These are phyloP conservation scores for Ulota crispa DNA, from an alignment of 225 moss, liverwort and hornwort genomes.

Conservation along the genomic window DNA sequence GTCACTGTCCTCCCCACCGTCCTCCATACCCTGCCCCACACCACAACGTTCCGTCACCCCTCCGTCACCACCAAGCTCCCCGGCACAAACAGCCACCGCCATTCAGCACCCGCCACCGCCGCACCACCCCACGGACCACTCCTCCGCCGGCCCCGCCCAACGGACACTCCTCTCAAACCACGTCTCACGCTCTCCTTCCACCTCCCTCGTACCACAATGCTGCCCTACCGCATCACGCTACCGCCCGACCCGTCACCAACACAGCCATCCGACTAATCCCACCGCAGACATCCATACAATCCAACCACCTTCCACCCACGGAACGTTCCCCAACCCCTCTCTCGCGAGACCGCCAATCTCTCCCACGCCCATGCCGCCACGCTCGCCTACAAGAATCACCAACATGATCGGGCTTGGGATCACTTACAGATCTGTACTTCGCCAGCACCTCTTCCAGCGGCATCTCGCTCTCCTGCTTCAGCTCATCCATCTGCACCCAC, in stretches of 20 bases:
- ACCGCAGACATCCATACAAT: background rate
- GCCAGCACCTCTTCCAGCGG: conserved; percentile 80
- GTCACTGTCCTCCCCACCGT: conserved; percentile 32
- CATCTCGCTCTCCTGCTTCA: conserved; percentile 81
- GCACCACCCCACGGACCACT: background rate
- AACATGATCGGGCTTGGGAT: background rate
- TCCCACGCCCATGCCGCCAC: background rate
- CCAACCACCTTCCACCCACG: background rate
- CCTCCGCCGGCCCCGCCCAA: background rate
- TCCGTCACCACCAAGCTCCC: background rate
- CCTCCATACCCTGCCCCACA: conserved; percentile 25
- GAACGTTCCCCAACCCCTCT: background rate
- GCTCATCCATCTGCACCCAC: conserved; percentile 57
- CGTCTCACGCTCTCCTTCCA: background rate
- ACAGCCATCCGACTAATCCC: background rate
- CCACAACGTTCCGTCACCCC: background rate
- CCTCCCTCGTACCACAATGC: background rate
- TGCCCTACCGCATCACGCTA: background rate
- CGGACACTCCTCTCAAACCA: background rate
- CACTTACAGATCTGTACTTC: conserved; percentile 74
- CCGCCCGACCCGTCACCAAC: background rate
- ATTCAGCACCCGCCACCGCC: background rate
- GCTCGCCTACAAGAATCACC: background rate
- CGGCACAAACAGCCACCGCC: background rate
- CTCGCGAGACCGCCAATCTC: background rate